Evolutionary conservation across 2,329 filamentous ascomycete genomes (phyloP), one percentile per base, ranked within the genome.

Genomic region (Fusarium graminum): DNA sequence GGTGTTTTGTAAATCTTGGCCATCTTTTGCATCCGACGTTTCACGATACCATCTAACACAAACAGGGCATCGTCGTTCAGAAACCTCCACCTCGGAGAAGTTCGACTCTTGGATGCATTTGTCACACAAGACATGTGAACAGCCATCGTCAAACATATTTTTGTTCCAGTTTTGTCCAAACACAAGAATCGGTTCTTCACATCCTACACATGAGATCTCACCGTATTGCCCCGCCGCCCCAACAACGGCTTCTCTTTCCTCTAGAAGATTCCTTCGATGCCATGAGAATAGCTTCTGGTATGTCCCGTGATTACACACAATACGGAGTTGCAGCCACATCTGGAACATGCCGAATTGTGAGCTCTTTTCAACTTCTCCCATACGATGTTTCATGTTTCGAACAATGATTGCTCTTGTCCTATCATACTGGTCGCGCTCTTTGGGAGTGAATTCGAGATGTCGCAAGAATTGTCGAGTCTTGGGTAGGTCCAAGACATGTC

Each of bases 281-380:
- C 58, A 61, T 0, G 58, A 61, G 4, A 61, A 61, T 1, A 61
- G 25, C 6, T 61, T 61, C 4, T 61, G 58, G 13, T 53, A 61
- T 0, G 58, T 60, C 0, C 58, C 58, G 0, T 61, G 58, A 1
- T 61, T 61, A 2, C 58, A 61, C 1, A 61, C 55, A 2, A 61
- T 61, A 0, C 58, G 55, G 0, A 61, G 8, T 0, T 61, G 58
- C 1, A 61, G 56, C 45, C 58, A 54, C 46, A 42, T n/a, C 2
- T 61, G 58, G 1, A 61, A 61, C 29, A 32, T 53, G 4, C 58
- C 58, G 0, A 61, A 61, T 7, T 61, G 55, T 0, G 55, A 61
- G 12, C 58, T 61, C 3, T 61, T 61, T 2, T 38, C 49, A 0
- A 54, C 56, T 2, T 60, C 58, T 8, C 55, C 58, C 11, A 45